A percentile compares a stretch with the other conserved stretches of the same genome.
Evolutionary conservation across 1,139 yeast species (phyloP).

Genomic region (Arxiozyma heterogenica): DNA sequence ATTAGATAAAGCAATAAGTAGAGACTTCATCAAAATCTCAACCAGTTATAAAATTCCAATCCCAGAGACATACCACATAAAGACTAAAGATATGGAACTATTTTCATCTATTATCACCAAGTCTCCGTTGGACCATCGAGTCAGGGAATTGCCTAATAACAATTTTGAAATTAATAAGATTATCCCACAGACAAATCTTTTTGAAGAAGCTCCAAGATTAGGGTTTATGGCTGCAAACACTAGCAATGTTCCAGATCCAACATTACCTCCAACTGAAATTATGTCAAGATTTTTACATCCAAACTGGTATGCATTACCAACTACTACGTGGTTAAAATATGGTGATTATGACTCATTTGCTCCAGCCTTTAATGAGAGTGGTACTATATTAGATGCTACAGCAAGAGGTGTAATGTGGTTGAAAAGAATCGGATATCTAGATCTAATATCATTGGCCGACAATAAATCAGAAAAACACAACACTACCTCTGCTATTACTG

Average conservation of each 20-base stretch:
- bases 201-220: conserved; percentile 30
- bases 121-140: conserved; percentile 27
- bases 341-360: conserved; percentile 66
- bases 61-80: conserved; percentile 55
- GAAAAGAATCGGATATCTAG: conserved; percentile 56
- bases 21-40: conserved; percentile 62
- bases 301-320: conserved; percentile 73
- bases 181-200: conserved; percentile 29
- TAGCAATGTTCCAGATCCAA: conserved; percentile 50
- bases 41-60: conserved; percentile 48
- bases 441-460: conserved; percentile 31
- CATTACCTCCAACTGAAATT: conserved; percentile 56
- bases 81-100: conserved; percentile 34
- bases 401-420: conserved; percentile 70
- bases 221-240: conserved; percentile 32
- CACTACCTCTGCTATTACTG: not conserved
- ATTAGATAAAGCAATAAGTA: conserved; percentile 32
- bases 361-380: conserved; percentile 64
- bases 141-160: conserved; percentile 27
- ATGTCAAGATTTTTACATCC: conserved; percentile 73
- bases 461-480: conserved; percentile 10
- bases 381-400: conserved; percentile 53
- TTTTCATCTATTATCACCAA: conserved; percentile 40
- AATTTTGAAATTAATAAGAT: conserved; percentile 28
- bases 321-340: conserved; percentile 73